phyloP scores from a whole-genome alignment of 1,284 basidiomycete species.

The Irpex lacteus region DNA sequence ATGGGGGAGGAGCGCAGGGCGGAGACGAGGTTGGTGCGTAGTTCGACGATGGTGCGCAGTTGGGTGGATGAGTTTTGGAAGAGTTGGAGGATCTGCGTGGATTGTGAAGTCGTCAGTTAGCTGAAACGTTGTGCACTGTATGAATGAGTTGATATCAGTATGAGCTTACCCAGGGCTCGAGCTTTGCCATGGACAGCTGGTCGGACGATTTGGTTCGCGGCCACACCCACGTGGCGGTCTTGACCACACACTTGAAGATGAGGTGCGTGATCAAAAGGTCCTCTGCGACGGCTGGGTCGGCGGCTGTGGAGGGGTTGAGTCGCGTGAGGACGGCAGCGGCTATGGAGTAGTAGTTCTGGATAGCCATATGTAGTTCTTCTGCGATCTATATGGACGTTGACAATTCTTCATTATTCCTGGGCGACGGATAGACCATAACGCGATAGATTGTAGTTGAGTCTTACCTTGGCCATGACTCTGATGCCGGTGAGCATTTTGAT shows the following conservation, averaged over 20 bases:
- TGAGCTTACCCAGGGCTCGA: constrained; percentile 53
- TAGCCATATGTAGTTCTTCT: constrained; percentile 44
- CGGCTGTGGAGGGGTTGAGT: constrained; percentile 32
- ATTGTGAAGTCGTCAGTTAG: not conserved
- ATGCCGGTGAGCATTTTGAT: constrained; percentile 67
- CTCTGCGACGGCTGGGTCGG: constrained; percentile 38
- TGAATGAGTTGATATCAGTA: constrained; percentile 8
- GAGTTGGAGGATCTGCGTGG: constrained; percentile 49
- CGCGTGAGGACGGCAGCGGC: constrained; percentile 43
- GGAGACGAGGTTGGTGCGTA: constrained; percentile 41
- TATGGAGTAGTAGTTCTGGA: constrained; percentile 59
- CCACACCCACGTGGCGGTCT: constrained; percentile 70
- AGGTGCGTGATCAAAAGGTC: constrained; percentile 64
- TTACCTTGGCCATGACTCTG: constrained; percentile 61
- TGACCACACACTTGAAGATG: constrained; percentile 66
- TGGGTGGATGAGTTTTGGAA: constrained; percentile 59
- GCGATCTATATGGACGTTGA: constrained; percentile 44
- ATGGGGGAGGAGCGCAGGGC: constrained; percentile 26
- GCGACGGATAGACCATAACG: no score
- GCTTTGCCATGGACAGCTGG: constrained; percentile 33
- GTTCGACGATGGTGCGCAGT: constrained; percentile 49
- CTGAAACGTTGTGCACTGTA: not conserved
- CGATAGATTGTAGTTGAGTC: no score
- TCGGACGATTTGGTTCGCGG: constrained; percentile 44
- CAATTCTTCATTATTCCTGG: not conserved